Evolutionary conservation across 148 eudicot genomes (phyloP).

Genomic region (Camellia lanceoleosa): DNA sequence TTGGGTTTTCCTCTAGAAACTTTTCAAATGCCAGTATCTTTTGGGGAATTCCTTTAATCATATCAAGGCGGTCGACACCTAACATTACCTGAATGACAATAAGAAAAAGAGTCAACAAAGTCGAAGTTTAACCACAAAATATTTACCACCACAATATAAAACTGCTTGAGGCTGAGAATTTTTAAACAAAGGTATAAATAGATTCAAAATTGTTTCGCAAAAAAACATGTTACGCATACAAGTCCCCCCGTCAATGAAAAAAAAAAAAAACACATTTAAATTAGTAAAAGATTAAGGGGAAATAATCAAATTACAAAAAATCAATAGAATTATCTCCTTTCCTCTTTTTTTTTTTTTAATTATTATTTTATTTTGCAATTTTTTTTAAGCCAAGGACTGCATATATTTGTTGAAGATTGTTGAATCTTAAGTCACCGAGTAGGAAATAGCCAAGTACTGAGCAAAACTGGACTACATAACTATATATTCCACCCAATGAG

Average conservation of each 20-base stretch:
- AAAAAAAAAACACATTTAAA: no score
- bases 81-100: constrained; percentile 68
- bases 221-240: not conserved
- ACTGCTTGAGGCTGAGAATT: not conserved
- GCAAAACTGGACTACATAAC: not conserved
- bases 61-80: constrained; percentile 98
- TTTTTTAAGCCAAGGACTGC: not conserved
- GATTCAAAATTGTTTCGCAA: not conserved
- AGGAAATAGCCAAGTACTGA: not conserved
- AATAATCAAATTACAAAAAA: not conserved
- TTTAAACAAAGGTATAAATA: not conserved
- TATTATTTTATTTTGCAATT: no score
- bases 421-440: not conserved
- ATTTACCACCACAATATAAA: not conserved
- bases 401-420: not conserved
- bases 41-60: constrained; percentile 98
- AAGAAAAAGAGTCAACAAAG: constrained; percentile 3
- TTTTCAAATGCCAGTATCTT: constrained; percentile 95
- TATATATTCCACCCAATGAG: not conserved
- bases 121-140: not conserved
- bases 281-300: not conserved
- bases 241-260: no score
- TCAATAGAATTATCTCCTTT: not conserved
- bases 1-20: constrained; percentile 81
- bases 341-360: no score